Conservation (phyloP, 2,329 filamentous ascomycete genomes). For the Pseudogymnoascus sp. region DNA sequence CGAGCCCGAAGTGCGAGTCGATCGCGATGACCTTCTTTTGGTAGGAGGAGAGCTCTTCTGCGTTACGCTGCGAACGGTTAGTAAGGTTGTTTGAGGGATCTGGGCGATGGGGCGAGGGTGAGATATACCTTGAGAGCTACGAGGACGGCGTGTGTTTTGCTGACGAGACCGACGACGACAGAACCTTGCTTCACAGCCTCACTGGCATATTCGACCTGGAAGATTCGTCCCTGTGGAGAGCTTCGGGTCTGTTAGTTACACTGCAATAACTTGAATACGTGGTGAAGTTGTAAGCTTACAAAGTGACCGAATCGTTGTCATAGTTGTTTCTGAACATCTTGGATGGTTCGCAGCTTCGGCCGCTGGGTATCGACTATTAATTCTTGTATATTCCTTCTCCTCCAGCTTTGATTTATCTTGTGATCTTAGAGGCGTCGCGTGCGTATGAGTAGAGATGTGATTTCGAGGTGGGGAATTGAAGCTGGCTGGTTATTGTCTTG, state of each 20-base stretch:
- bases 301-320: constrained; percentile 99
- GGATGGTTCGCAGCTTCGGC: constrained; percentile 26
- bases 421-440: background rate
- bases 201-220: constrained; percentile 98
- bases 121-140: constrained; percentile 82
- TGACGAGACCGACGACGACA: constrained; percentile 91
- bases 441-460: background rate
- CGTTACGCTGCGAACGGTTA: constrained; percentile 65
- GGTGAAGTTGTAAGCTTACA: constrained; percentile 52
- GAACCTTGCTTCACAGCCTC: constrained; percentile 99
- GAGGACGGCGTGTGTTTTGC: constrained; percentile 95
- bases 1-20: constrained; percentile 91
- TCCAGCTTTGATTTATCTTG: background rate
- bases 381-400: background rate
- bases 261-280: background rate
- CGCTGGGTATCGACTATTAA: constrained; percentile 9
- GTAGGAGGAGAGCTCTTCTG: constrained; percentile 98
- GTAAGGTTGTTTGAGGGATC: constrained; percentile 6
- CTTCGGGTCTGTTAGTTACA: constrained; percentile 41
- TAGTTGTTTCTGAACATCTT: constrained; percentile 99
- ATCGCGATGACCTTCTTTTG: constrained; percentile 98
- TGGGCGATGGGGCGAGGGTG: constrained; percentile 5
- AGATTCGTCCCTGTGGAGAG: constrained; percentile 98
- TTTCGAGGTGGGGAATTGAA: background rate
- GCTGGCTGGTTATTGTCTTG: constrained; percentile 2